Evolutionary conservation across 192 early-diverging fungal species (phyloP), one percentile per base, ranked within the genome.

Genomic region (Phlyctochytrium arcticum): DNA sequence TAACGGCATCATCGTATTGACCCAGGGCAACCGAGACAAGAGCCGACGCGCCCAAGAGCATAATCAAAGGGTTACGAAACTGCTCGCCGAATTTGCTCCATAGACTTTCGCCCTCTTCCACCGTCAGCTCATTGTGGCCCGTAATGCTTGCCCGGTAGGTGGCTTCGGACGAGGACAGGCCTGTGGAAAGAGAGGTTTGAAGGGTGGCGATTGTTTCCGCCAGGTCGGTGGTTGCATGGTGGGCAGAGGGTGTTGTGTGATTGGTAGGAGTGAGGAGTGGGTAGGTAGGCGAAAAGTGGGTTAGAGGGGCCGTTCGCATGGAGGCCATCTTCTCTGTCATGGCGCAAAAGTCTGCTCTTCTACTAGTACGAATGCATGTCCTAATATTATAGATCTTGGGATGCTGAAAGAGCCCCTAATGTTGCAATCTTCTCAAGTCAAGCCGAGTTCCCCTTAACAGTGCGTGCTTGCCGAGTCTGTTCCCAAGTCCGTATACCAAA

Each of bases 1-100:
- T 88, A 57, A 92, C 75, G 12, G 96, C 96, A 74, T 94, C 90
- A 58, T 90, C 87, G 21, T 80, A 61, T 61, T 94, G 86, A 5
- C 89, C 88, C 79, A 94, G 79, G 5, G 87, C 42, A 10, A 90
- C 39, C 0, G 89, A 91, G 21, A 94, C 77, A 21, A 69, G 62
- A 0, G 92, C 90, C 0, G 88, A 90, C 5, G 75, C 88, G 29
- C 92, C 71, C 37, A 94, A 75, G 30, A 94, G 72, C 68, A 90
- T 57, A 55, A 92, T 92, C 36, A 94, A 79, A 1, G 91, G 90
- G 72, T 93, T 90, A 56, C 92, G 87, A 68, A 94, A 91, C 63
- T 88, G 88, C 31, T 94, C 91, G n/a, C 87, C 36, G 60, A 92
- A 90, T 71, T 92, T 94, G 21, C 80, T 50, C 24, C 80, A 60